Base-by-base conservation (phyloP, 768 basidiomycete species). In the Boletellus emodensis region DNA sequence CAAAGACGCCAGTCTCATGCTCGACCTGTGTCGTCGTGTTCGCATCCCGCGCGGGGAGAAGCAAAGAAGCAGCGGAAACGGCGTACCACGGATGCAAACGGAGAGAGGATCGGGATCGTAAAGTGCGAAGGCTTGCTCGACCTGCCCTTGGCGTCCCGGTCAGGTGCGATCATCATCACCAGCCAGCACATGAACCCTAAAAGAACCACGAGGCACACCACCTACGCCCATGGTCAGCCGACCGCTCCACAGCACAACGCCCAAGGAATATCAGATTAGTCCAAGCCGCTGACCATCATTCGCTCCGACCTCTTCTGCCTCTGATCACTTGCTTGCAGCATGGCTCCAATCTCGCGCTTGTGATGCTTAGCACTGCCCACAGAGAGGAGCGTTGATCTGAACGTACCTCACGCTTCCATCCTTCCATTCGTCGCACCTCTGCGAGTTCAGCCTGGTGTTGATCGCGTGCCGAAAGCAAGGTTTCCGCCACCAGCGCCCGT, bases 41-140 rank as follows among this genome's bases (percentile, higher is more conserved):
- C 33, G 44, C 34, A 45, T 38, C 13, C 35, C 26, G 28, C 33
- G 6, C 36, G 51, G 40, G 28, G 41, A 22, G 33, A 26, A 26
- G 6, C 30, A 40, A 32, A 49, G 39, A 38, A 36, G 30, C 35
- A 13, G 18, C 3, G 13, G 17, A 46, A 40, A 40, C 36, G 7
- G 52, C 66, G 28, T 20, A 89, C 87, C 61, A 89, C 87, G 10
- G 85, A 87, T 2, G 85, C 79, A 57, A 89, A 90, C 0, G 87
- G 87, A 0, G 87, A 90, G 15, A 90, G 64, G 4, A 90, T 82
- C 4, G 87, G 86, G 20, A 90, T 84, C 0, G 87, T 89, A 62
- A 87, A 87, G 61, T 88, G 87, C 1, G 77, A 72, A 1, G 83
- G 51, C 43, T 46, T 55, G 55, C 22, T 26, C 24, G 24, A 26